Evolutionary conservation across 257 asterid species (phyloP), one percentile per base, ranked within the genome.

Genomic region (Orobanche coerulescens): DNA sequence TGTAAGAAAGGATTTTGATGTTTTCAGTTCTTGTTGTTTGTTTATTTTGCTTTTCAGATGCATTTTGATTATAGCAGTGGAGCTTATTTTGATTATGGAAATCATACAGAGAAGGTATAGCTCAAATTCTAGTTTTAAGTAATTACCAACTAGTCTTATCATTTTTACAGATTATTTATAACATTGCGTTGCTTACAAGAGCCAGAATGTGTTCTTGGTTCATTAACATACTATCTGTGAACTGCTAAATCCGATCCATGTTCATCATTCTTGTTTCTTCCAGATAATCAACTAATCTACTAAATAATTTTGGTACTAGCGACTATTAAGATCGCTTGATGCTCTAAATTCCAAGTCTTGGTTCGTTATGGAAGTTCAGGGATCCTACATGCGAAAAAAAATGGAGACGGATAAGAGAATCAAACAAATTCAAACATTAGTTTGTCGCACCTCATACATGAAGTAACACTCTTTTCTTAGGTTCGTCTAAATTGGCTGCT

Each of bases 51-150:
- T 69, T 70, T 52, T 34, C 84, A 89, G 97, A 78, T 86, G 89
- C 97, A 89, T 82, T 82, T 93, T 62, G 95, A 93, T 75, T 18
- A 68, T 53, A 65, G 15, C 24, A 61, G 50, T 42, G 97, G 96
- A 79, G 86, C 90, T 66, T 93, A 93, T 80, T 86, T 79, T 80
- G 99, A 93, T 81, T 93, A 80, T 65, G 99, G 99, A 53, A 81
- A 84, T 80, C 99, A 93, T 69, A 77, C 96, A 18, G 96, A 93
- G 72, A 82, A 84, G 97, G 98, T 91, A 72, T 59, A 22, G 24
- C 72, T 48, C 53, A 34, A 43, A 43, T 73, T 40, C 52, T 44
- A 28, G 58, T 61, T 64, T 54, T 11, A 40, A 5, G 43, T 37
- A 30, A n/a, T n/a, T n/a, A n/a, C n/a, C n/a, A n/a, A 56, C 55